phyloP scores from a whole-genome alignment of 1,284 basidiomycete species.

The Trametes polyzona region DNA sequence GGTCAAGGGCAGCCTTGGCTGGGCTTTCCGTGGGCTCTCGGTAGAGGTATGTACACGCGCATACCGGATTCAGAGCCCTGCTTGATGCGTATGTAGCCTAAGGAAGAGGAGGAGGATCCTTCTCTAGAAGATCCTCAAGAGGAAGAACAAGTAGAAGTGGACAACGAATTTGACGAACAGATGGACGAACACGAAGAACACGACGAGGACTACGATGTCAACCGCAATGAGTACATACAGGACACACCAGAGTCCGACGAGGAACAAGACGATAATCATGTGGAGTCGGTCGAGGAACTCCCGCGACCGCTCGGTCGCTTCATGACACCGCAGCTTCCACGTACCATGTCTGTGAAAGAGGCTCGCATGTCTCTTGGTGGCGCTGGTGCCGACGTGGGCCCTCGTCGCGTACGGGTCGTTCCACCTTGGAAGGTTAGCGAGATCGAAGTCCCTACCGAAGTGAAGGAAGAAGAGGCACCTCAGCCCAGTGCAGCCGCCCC shows the following conservation, averaged over 20 bases:
- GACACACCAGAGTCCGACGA: constrained; percentile 13
- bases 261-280: constrained; percentile 12
- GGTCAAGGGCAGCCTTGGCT: constrained; percentile 36
- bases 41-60: constrained; percentile 26
- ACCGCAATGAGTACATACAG: constrained; percentile 22
- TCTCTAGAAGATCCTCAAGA: constrained; percentile 13
- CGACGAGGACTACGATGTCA: constrained; percentile 10
- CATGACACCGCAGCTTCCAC: constrained; percentile 54
- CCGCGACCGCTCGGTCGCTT: constrained; percentile 44
- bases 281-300: constrained; percentile 1
- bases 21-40: constrained; percentile 41
- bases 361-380: constrained; percentile 23
- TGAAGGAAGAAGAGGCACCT: constrained; percentile 22
- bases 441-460: constrained; percentile 46
- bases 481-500: neutral
- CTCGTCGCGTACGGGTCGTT: constrained; percentile 50
- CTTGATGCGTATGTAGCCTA: constrained; percentile 9
- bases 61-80: no score
- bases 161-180: constrained; percentile 17
- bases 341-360: constrained; percentile 22
- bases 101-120: constrained; percentile 28
- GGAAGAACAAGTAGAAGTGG: constrained; percentile 13
- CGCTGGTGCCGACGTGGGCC: constrained; percentile 38
- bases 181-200: constrained; percentile 21
- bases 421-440: constrained; percentile 59